Conservation (phyloP, 768 basidiomycete species). For the Pleurotus salmoneostramineus region DNA sequence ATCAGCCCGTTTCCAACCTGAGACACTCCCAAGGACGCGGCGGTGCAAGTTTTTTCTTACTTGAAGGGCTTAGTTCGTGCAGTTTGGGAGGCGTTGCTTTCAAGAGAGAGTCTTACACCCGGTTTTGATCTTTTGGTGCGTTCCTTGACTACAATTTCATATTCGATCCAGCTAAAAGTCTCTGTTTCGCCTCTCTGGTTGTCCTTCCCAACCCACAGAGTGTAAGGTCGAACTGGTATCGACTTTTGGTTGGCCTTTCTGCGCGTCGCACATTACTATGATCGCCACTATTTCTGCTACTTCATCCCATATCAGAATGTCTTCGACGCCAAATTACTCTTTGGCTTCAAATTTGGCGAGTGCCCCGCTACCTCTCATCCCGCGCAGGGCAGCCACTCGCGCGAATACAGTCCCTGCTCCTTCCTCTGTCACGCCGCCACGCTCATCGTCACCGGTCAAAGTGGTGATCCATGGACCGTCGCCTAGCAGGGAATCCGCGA, state of each 20-base stretch:
- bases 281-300: constrained; percentile 38
- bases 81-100: constrained; percentile 1
- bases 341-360: constrained; percentile 51
- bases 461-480: background rate
- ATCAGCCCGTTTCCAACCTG: constrained; percentile 5
- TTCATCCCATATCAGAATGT: constrained; percentile 28
- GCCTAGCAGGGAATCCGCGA: background rate
- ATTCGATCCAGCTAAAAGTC: background rate
- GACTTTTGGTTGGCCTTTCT: background rate
- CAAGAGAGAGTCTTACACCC: background rate
- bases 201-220: background rate
- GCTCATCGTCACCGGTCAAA: constrained; percentile 6
- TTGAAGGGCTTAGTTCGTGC: constrained; percentile 2
- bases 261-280: constrained; percentile 25
- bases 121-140: constrained; percentile 4
- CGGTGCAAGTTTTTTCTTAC: background rate
- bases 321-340: constrained; percentile 28
- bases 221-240: constrained; percentile 2
- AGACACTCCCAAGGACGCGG: background rate
- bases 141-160: background rate
- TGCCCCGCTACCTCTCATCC: constrained; percentile 58
- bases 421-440: constrained; percentile 10
- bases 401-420: constrained; percentile 17
- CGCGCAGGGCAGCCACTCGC: constrained; percentile 40
- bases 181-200: background rate